Evolutionary conservation across 2,329 filamentous ascomycete genomes (phyloP), one percentile per base, ranked within the genome.

Genomic region (Pseudogymnoascus verrucosus): DNA sequence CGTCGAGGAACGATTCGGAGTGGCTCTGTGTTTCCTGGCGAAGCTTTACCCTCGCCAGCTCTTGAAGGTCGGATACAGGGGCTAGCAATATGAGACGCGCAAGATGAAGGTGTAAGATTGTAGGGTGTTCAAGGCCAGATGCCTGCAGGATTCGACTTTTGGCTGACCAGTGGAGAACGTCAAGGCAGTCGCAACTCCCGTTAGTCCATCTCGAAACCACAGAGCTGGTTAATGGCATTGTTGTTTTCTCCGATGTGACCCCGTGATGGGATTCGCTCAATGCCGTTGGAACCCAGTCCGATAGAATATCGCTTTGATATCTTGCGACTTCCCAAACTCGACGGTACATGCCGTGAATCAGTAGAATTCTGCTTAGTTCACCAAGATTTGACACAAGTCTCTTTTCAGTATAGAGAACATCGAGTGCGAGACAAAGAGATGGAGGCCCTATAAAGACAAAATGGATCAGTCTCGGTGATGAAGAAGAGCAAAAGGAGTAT

Each of bases 101-200:
- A 1, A 81, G 70, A 67, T 86, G 84, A 2, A 86, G 76, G 66
- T 85, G 82, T 5, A 84, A 70, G 0, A 86, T 76, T 1, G 80
- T 83, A 2, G 80, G 77, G 64, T 84, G 81, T 64, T 85, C 82
- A 5, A 79, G 73, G 0, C 82, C 83, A 1, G 76, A 75, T 1
- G 77, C 72, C 60, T 77, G 77, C 4, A 80, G 79, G 31, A 82
- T 78, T 0, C 76, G 77, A 44, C 77, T 79, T 66, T 84, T 84
- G 2, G 83, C 83, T 16, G 78, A 76, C 83, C 83, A 85, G 67
- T 86, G 82, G 1, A 86, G 74, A 1, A 84, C 77, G 64, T 86
- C 83, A 2, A 86, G 66, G 44, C 75, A 78, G 62, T 80, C 79
- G 44, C 78, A 77, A 14, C 76, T 73, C 3, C 76, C 75, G 47